phyloP scores from a whole-genome alignment of 2,329 filamentous ascomycete species.

The Epichloe bromicola region DNA sequence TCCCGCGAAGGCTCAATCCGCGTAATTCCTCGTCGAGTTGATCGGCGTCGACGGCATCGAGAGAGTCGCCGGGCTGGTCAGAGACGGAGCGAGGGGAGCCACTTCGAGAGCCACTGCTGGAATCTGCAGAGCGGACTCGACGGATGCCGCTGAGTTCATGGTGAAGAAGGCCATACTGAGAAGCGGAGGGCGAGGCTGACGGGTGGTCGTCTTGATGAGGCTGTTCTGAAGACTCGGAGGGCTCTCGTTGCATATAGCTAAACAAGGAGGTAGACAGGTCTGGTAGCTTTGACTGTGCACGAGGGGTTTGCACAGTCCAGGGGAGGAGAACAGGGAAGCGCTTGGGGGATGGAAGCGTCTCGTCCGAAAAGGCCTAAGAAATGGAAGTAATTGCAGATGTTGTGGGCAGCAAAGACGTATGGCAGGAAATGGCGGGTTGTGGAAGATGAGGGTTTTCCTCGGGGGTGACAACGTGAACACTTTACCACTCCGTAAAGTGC shows the following conservation, averaged over 20 bases:
- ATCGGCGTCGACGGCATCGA: slow-evolving; percentile 12
- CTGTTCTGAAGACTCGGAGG: slow-evolving; percentile 31
- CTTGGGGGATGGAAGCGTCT: background rate
- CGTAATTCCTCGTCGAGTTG: slow-evolving; percentile 37
- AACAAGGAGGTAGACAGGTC: slow-evolving; percentile 20
- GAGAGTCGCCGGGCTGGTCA: slow-evolving; percentile 15
- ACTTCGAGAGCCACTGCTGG: slow-evolving; percentile 18
- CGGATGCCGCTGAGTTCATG: slow-evolving; percentile 27
- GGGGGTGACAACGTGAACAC: background rate
- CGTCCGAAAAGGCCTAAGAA: background rate
- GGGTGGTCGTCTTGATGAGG: slow-evolving; percentile 25
- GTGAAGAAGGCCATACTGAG: slow-evolving; percentile 46
- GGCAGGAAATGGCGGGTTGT: background rate
- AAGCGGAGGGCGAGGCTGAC: slow-evolving; percentile 18
- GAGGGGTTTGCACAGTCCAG: slow-evolving; percentile 37
- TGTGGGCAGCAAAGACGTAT: background rate
- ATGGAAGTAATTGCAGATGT: background rate
- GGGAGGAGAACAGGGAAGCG: background rate
- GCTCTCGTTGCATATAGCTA: slow-evolving; percentile 55
- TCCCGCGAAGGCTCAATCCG: slow-evolving; percentile 33
- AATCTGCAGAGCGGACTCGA: slow-evolving; percentile 15
- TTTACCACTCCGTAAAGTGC: no score
- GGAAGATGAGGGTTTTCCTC: background rate
- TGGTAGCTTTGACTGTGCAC: slow-evolving; percentile 35
- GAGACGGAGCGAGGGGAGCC: slow-evolving; percentile 23